Base-by-base conservation (phyloP, 2,329 filamentous ascomycete species). In the Cladophialophora exuberans region DNA sequence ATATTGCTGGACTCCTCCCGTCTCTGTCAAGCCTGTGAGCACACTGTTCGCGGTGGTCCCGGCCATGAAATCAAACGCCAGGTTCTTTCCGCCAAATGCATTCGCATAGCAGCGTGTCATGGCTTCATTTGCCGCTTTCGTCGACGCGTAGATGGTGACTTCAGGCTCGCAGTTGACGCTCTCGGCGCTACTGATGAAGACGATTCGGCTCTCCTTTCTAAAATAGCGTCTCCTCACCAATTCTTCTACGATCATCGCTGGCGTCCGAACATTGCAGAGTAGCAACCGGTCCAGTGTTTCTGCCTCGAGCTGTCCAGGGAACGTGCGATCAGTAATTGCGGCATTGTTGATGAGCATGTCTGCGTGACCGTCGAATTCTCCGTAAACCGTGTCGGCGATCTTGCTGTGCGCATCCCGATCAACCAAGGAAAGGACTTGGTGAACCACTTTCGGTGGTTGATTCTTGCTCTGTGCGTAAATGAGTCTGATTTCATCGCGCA, bases 71-170 rank as follows among this genome's bases (percentile, higher is more conserved):
- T 36, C 33, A 36, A 36, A 36, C 33, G 33, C 33, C 3, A 17
- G 33, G 18, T 36, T 36, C 4, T 36, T 36, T 13, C 33, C 33
- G 33, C 33, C 33, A 15, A 36, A 36, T 4, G 33, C 33, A 15
- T 36, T 36, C n/a, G 33, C 33, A 36, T 36, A 36, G n/a, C 33
- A 36, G 33, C 33, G 33, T 15, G 11, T 13, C 33, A 36, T 36
- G 3, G 33, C 33, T 36, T 36, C 33, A 4, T 36, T 36, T 6
- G 33, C 33, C 7, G 33, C 33, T 36, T 36, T 36, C 4, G 33
- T 36, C 33, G 33, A 36, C n/a, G 33, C 33, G 33, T 36, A 36
- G 33, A 36, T 36, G 33, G 33, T 36, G n/a, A 36, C 33, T 36
- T 13, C 6, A 36, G 33, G 33, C 6, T 36, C 33, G 33, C 33